A percentile compares a stretch with the other conserved stretches of the same genome.
Conservation (phyloP, 129 eudicot species). For the Heracleum sosnowskyi region DNA sequence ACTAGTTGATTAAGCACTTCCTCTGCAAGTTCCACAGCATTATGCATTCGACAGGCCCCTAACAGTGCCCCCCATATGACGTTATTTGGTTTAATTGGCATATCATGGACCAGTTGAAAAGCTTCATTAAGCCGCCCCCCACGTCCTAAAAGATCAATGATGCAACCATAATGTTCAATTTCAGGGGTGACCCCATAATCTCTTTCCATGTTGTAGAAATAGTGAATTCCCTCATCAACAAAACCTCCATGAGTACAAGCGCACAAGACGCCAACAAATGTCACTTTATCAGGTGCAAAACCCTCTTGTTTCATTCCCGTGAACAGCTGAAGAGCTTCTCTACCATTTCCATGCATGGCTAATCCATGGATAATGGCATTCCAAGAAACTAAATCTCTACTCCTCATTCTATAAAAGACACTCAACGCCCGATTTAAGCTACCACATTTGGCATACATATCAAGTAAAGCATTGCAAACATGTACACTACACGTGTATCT, state of each 20-base stretch:
- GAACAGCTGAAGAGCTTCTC: conserved; percentile 60
- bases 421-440: conserved; percentile 45
- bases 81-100: conserved; percentile 87
- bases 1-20: conserved; percentile 52
- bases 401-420: conserved; percentile 38
- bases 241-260: conserved; percentile 81
- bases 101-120: conserved; percentile 42
- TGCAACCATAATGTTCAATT: conserved; percentile 88
- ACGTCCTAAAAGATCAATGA: conserved; percentile 84
- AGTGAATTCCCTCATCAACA: conserved; percentile 48
- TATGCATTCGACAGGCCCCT: conserved; percentile 78
- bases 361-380: conserved; percentile 80
- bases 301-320: conserved; percentile 61
- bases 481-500: conserved; percentile 27
- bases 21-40: conserved; percentile 57
- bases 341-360: conserved; percentile 82
- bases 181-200: conserved; percentile 56
- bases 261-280: conserved; percentile 68
- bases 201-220: conserved; percentile 64
- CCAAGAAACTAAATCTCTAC: conserved; percentile 86
- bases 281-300: conserved; percentile 62
- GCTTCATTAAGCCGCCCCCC: conserved; percentile 83
- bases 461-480: conserved; percentile 55
- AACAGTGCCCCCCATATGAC: conserved; percentile 82
- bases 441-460: conserved; percentile 97